Evolutionary conservation across 2,329 filamentous ascomycete genomes (phyloP), one percentile per base, ranked within the genome.

Genomic region (Penicillium sp.): DNA sequence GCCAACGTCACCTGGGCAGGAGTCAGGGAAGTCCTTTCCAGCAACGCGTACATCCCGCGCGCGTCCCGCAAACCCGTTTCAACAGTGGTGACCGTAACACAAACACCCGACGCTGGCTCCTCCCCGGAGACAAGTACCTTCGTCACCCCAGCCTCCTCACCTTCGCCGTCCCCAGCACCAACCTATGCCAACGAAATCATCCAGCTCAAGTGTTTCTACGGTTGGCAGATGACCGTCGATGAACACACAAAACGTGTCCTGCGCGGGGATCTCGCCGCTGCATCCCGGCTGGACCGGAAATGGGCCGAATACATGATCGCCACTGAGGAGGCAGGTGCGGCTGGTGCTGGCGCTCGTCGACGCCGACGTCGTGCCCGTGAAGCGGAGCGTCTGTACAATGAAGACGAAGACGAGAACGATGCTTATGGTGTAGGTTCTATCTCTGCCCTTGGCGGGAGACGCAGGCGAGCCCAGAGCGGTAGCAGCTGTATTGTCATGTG

Each of bases 261-360:
- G 50, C 81, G 84, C 5, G 90, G 90, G 7, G 89, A 96, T 59
- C 82, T 91, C 56, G 79, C 81, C 0, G 82, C 89, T 1, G 94
- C 94, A 0, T 82, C 81, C 37, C 81, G 90, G n/a, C 80, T 97
- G 20, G 92, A 96, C 78, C 82, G 87, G 61, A 95, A 93, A 72
- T 97, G 93, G 93, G 88, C 89, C 0, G 89, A 95, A 53, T 96
- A 91, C 72, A 97, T 97, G 92, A 90, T 95, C 76, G 87, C 90
- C 16, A 89, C 85, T 49, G 91, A 96, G 72, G 93, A 97, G 71
- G 90, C 89, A 0, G 89, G 88, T 3, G 83, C 83, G 3, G 66
- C 69, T 11, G 76, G 74, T 37, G 80, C 78, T 2, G 90, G 89
- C 6, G 79, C 82, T 2, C 81, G 92, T 52, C 80, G 92, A 51